Evolutionary conservation across 345 rosid genomes (phyloP).

Genomic region (Atalantia buxifolia): DNA sequence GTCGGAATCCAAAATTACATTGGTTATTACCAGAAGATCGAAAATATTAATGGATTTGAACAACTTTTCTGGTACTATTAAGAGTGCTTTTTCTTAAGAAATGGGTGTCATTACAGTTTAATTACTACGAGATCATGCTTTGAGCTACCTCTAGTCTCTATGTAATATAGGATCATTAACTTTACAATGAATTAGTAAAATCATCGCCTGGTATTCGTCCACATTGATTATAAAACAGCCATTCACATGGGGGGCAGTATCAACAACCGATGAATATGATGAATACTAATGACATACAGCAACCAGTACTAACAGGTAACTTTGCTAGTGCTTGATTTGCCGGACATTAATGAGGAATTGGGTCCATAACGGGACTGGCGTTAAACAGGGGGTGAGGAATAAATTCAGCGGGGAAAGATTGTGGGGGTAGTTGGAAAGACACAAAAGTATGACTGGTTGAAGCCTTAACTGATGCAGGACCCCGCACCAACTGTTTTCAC

Average conservation of each 20-base stretch:
- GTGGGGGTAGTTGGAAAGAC: not conserved
- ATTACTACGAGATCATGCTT: not conserved
- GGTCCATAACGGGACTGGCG: not conserved
- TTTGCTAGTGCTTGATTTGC: too few relatives aligned
- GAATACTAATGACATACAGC: not conserved
- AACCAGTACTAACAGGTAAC: not conserved
- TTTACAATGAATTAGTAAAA: not conserved
- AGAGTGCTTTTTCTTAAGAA: not conserved
- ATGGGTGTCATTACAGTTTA: not conserved
- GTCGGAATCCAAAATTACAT: not conserved
- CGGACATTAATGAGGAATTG: not conserved
- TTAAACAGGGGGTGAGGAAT: not conserved
- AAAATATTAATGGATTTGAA: not conserved
- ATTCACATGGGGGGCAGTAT: not conserved
- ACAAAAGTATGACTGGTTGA: not conserved
- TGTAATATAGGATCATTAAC: not conserved
- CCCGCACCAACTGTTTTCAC: not conserved
- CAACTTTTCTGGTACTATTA: not conserved
- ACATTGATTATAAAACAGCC: not conserved
- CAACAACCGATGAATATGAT: not conserved
- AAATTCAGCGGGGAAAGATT: not conserved
- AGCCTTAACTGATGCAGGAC: constrained; percentile 6
- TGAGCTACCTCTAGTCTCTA: not conserved
- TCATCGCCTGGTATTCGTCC: not conserved
- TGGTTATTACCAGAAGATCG: too few relatives aligned